A percentile compares a stretch with the other conserved stretches of the same genome.
These are phyloP conservation scores for Colletotrichum paranaense DNA, from an alignment of 2,329 filamentous ascomycete genomes.

Conservation along the genomic window DNA sequence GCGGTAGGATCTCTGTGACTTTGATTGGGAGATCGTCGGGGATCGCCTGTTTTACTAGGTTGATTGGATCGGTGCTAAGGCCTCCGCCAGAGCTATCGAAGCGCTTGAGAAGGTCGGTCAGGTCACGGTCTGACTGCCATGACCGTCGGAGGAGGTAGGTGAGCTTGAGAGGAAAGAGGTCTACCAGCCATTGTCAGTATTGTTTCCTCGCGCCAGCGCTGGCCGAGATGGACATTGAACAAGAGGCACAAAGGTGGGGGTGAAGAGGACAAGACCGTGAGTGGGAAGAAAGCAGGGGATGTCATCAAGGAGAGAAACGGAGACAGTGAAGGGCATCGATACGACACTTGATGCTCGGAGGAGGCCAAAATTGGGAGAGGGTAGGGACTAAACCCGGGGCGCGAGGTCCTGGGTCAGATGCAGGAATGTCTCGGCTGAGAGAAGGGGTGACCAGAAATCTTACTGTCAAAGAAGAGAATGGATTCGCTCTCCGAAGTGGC, in stretches of 20 bases:
- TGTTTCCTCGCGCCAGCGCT: not conserved
- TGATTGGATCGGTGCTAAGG: slow-evolving; percentile 64
- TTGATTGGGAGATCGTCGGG: slow-evolving; percentile 72
- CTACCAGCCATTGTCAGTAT: slow-evolving; percentile 52
- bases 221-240: not conserved
- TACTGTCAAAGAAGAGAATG: slow-evolving; percentile 91
- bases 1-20: slow-evolving; percentile 84
- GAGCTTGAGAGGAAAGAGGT: slow-evolving; percentile 86
- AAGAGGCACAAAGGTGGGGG: not conserved
- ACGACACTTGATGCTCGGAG: not conserved
- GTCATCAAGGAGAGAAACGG: too few relatives aligned
- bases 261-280: not conserved
- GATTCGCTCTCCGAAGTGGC: slow-evolving; percentile 79
- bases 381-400: not conserved
- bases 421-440: not conserved
- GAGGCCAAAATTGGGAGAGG: too few relatives aligned
- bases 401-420: not conserved
- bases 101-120: slow-evolving; percentile 61
- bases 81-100: slow-evolving; percentile 60
- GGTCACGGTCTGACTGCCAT: slow-evolving; percentile 61
- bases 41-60: slow-evolving; percentile 70
- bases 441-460: slow-evolving; percentile 40
- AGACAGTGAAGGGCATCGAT: not conserved
- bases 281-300: not conserved
- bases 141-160: slow-evolving; percentile 57